Conservation (phyloP, 257 asterid genomes). For the Petrea volubilis region DNA sequence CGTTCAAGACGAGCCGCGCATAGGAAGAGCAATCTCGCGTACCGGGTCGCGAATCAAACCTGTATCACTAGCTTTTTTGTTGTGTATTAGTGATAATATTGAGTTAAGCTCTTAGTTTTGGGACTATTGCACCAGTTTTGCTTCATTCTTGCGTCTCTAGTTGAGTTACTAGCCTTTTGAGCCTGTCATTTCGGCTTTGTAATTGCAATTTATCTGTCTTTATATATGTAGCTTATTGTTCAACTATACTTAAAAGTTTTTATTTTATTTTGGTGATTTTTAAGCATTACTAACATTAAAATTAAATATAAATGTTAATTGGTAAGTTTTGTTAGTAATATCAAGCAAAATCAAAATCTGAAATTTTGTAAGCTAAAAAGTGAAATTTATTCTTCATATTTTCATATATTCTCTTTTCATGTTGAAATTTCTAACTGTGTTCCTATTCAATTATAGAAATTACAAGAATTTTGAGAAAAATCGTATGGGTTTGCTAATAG, state of each 20-base stretch:
- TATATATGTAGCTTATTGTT: not conserved
- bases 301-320: too few species aligned
- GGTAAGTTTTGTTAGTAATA: too few species aligned
- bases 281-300: not conserved
- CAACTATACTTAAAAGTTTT: not conserved
- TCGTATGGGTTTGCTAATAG: too few species aligned
- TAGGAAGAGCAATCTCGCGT: constrained; percentile 17
- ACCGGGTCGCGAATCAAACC: not conserved
- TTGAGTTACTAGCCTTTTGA: not conserved
- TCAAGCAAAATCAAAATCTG: too few species aligned
- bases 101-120: constrained; percentile 19
- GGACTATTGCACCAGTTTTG: constrained; percentile 9
- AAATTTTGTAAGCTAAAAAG: too few species aligned
- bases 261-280: not conserved
- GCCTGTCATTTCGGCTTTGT: not conserved
- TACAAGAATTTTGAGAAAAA: too few species aligned
- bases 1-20: not conserved
- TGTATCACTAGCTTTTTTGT: constrained; percentile 6
- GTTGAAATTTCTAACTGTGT: too few species aligned
- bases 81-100: constrained; percentile 24
- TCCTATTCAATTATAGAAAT: too few species aligned
- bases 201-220: not conserved
- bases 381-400: too few species aligned
- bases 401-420: too few species aligned
- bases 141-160: constrained; percentile 15